Evolutionary conservation across 2,329 filamentous ascomycete genomes (phyloP), one percentile per base, ranked within the genome.

Genomic region (Fusarium euwallaceae): DNA sequence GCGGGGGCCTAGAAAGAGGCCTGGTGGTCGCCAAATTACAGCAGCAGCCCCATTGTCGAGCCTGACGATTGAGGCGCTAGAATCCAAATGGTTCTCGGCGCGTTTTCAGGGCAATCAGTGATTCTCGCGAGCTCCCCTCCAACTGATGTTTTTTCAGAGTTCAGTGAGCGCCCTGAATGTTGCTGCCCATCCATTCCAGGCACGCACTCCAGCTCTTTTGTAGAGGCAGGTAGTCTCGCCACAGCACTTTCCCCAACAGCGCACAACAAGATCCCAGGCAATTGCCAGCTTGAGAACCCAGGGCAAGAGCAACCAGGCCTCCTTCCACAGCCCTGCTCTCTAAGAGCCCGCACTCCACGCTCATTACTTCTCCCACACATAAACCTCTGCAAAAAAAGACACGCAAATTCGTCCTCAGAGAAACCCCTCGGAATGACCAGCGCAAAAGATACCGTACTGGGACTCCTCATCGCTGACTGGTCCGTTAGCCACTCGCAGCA

Each of bases 1-100:
- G 73, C 64, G 73, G 73, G 70, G 72, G 70, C 70, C 67, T 75
- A 32, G 43, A 66, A 48, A 32, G 62, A 32, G 62, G 56, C n/a
- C 59, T 55, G 32, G 34, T 29, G 34, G 39, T 7, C 55, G 24
- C 60, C 56, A 53, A 53, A 55, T 61, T 73, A 64, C 69, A 75
- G 72, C 51, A 65, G 36, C 43, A 66, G 64, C 55, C 43, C 32
- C 53, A 55, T 36, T 36, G 22, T 32, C 48, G 10, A 24, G 53
- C 36, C 53, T 59, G 37, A n/a, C 11, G 24, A 43, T 22, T 39
- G 27, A 59, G 27, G 55, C 32, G 55, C 63, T 66, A 45, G 24
- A 55, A 41, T 55, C 60, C 12, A 55, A 45, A 41, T 14, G 61
- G 34, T 32, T 32, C 45, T 48, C 36, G 34, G 61, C 45, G 48